Conservation (phyloP, 2,329 filamentous ascomycete genomes). For the Dactylella cylindrospora region DNA sequence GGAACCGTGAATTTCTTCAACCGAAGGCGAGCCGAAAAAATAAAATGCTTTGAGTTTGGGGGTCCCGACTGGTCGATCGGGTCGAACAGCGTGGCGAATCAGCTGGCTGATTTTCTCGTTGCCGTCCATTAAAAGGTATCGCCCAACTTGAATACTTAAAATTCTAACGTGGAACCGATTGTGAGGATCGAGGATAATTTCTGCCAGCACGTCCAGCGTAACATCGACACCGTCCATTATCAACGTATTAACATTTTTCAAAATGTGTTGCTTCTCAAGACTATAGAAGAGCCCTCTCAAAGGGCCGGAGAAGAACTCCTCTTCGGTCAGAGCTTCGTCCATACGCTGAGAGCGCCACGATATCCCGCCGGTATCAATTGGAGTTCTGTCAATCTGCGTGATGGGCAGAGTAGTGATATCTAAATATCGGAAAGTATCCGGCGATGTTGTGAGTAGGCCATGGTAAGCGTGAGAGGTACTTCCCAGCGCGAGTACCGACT, state of each 20-base stretch:
- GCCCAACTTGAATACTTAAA: slow-evolving; percentile 2
- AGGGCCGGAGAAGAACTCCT: slow-evolving; percentile 27
- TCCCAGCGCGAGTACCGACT: slow-evolving; percentile 6
- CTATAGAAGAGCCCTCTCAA: slow-evolving; percentile 22
- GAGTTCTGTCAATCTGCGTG: slow-evolving; percentile 4
- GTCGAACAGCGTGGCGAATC: background rate
- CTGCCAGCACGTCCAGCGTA: slow-evolving; percentile 2
- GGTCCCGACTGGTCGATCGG: background rate
- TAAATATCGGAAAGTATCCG: slow-evolving; percentile 25
- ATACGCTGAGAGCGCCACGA: slow-evolving; percentile 26
- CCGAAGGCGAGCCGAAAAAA: slow-evolving; percentile 6
- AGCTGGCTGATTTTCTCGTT: background rate
- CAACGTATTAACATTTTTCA: slow-evolving; percentile 18
- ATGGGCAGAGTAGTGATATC: slow-evolving; percentile 8
- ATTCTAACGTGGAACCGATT: slow-evolving; percentile 18
- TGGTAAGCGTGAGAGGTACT: slow-evolving; percentile 12
- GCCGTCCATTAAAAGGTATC: background rate
- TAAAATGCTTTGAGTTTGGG: slow-evolving; percentile 24
- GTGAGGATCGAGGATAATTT: slow-evolving; percentile 21
- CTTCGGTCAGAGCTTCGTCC: slow-evolving; percentile 25
- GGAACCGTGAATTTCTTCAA: too few relatives aligned
- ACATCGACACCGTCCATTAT: slow-evolving; percentile 21
- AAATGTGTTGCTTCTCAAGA: slow-evolving; percentile 8
- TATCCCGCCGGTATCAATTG: slow-evolving; percentile 22
- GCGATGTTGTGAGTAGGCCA: slow-evolving; percentile 11